These are phyloP conservation scores for Apiospora phragmitis DNA, from an alignment of 2,329 filamentous ascomycete species.

Conservation along the genomic window DNA sequence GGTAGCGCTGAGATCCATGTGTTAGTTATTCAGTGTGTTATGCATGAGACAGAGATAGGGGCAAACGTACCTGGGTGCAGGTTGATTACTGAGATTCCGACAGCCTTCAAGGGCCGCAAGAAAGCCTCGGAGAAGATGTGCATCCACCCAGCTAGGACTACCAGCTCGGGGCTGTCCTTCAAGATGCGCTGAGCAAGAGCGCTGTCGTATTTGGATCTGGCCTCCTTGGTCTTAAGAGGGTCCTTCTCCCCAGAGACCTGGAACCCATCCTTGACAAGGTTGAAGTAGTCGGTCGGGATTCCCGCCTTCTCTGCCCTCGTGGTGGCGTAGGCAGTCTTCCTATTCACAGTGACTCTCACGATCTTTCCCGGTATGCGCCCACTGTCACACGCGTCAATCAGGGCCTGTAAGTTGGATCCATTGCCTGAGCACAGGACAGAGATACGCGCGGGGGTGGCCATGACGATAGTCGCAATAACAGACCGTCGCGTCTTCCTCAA, in stretches of 20 bases:
- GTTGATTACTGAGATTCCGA: slow-evolving; percentile 73
- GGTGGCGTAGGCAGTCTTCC: slow-evolving; percentile 47
- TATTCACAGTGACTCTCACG: slow-evolving; percentile 48
- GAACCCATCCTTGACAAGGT: slow-evolving; percentile 73
- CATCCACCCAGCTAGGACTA: slow-evolving; percentile 88
- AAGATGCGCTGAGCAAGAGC: slow-evolving; percentile 71
- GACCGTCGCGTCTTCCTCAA: neutral
- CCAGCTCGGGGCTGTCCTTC: slow-evolving; percentile 64
- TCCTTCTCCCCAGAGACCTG: slow-evolving; percentile 60
- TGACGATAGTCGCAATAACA: neutral
- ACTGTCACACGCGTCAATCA: slow-evolving; percentile 51
- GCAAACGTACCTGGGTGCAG: no score
- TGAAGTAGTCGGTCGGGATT: slow-evolving; percentile 80
- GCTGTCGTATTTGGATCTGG: slow-evolving; percentile 70
- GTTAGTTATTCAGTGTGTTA: no score
- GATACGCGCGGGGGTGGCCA: slow-evolving; percentile 31
- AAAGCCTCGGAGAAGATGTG: slow-evolving; percentile 74
- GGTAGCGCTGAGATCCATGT: no score
- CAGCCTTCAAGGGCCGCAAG: slow-evolving; percentile 64
- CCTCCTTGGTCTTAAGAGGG: slow-evolving; percentile 50
- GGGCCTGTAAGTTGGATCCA: slow-evolving; percentile 73
- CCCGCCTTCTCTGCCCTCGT: slow-evolving; percentile 46
- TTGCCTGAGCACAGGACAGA: slow-evolving; percentile 66
- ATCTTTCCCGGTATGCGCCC: slow-evolving; percentile 45
- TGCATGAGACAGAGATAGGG: no score